Conservation (phyloP, 2,329 filamentous ascomycete species). For the Monascus ruber region DNA sequence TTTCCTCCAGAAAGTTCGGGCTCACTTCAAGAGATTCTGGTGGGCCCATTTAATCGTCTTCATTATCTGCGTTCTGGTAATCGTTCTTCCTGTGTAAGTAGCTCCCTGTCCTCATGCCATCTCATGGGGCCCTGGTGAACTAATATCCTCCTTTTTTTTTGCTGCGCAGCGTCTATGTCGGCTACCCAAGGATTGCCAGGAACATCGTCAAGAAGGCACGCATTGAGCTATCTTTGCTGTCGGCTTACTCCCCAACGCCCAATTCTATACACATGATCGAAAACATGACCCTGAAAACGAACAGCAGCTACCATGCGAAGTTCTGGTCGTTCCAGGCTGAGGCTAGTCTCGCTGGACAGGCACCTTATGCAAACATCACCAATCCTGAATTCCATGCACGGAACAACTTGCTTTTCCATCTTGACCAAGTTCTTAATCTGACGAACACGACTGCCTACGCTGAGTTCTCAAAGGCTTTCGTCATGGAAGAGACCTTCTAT, state of each 20-base stretch:
- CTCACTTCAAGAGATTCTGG: slow-evolving; percentile 39
- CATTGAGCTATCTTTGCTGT: slow-evolving; percentile 39
- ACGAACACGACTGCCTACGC: slow-evolving; percentile 35
- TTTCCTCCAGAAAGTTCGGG: slow-evolving; percentile 15
- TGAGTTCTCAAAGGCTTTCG: slow-evolving; percentile 38
- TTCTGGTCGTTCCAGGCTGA: no score
- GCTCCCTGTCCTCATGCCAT: neutral
- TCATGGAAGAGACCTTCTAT: slow-evolving; percentile 38
- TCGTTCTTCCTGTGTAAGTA: slow-evolving; percentile 47
- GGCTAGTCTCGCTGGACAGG: slow-evolving; percentile 31
- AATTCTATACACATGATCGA: slow-evolving; percentile 40
- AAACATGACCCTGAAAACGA: slow-evolving; percentile 1
- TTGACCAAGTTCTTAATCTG: slow-evolving; percentile 37
- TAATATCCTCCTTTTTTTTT: neutral
- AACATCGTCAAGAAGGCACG: slow-evolving; percentile 41
- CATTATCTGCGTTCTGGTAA: slow-evolving; percentile 39
- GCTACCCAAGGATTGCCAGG: slow-evolving; percentile 48
- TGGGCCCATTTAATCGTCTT: slow-evolving; percentile 44
- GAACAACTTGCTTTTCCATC: slow-evolving; percentile 29
- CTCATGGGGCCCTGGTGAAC: neutral
- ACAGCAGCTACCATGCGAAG: no score
- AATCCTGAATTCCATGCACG: slow-evolving; percentile 36
- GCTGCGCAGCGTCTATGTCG: slow-evolving; percentile 43
- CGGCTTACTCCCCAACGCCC: slow-evolving; percentile 40
- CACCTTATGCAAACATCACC: slow-evolving; percentile 34